A percentile compares a stretch with the other conserved stretches of the same genome.
Evolutionary conservation across 768 basidiomycete genomes (phyloP).

Genomic region (Pleurotus cornucopiae): DNA sequence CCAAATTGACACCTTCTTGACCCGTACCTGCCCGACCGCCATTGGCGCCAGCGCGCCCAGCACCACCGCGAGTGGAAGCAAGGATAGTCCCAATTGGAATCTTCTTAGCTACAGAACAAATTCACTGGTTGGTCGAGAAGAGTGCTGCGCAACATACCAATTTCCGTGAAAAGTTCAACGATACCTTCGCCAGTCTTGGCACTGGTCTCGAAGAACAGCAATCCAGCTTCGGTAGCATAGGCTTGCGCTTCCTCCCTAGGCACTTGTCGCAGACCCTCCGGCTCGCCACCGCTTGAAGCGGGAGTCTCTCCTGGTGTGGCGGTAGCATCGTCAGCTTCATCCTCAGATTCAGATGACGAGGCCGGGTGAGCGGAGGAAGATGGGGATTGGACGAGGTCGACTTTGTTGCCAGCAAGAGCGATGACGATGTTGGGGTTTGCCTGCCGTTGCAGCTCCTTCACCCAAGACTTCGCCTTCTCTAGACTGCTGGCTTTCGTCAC

Average conservation of each 20-base stretch:
- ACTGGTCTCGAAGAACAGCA: constrained; percentile 96
- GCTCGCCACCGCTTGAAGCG: constrained; percentile 44
- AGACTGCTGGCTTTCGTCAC: constrained; percentile 93
- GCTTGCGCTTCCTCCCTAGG: constrained; percentile 93
- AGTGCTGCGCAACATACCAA: constrained; percentile 53
- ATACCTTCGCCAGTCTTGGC: constrained; percentile 97
- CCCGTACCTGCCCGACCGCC: constrained; percentile 47
- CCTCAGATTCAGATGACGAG: constrained; percentile 68
- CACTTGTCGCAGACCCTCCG: constrained; percentile 83
- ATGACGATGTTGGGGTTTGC: constrained; percentile 99
- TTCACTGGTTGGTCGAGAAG: constrained; percentile 6
- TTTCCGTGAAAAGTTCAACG: constrained; percentile 96
- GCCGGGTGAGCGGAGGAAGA: constrained; percentile 43
- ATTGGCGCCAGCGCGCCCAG: constrained; percentile 57
- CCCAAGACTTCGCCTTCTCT: constrained; percentile 99
- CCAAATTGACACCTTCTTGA: constrained; percentile 64
- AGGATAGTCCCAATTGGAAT: constrained; percentile 89
- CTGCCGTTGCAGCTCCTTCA: constrained; percentile 97
- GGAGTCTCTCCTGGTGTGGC: constrained; percentile 75
- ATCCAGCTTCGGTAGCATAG: constrained; percentile 90
- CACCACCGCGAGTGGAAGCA: constrained; percentile 71
- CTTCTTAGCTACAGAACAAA: constrained; percentile 43
- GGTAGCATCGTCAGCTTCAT: constrained; percentile 91
- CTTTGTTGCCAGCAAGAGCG: constrained; percentile 96
- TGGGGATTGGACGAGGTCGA: constrained; percentile 79